Base-by-base conservation (phyloP, 1,139 yeast species). In the Debaryomyces nepalensis region DNA sequence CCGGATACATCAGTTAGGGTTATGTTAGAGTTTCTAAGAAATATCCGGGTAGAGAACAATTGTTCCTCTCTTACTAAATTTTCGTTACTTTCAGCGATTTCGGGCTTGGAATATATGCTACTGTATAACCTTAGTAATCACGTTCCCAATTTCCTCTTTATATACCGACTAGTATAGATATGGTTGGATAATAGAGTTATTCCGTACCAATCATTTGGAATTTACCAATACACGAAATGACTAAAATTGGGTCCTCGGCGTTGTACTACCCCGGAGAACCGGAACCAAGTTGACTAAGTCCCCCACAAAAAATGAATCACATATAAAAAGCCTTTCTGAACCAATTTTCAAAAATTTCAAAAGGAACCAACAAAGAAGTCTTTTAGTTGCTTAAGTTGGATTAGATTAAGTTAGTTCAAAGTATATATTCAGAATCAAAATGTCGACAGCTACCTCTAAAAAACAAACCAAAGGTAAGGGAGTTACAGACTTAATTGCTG, bases 401-500 rank as follows among this genome's bases (percentile, higher is more conserved):
- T 10, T 27, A 12, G 34, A 34, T 15, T 15, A 24, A 24, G 30
- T 33, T 10, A 23, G 31, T 21, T 9, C 11, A 33, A 23, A 23
- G 22, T n/a, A 24, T 12, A 37, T 37, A 30, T 37, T 27, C 29
- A 24, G 19, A 22, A 14, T 10, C 20, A 36, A 33, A 33, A 41
- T 57, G 61, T 48, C 64, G 22, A n/a, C 27, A 22, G 52, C 59
- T 12, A 32, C 42, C 31, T 39, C 48, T 43, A 46, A 42, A 38
- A 47, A 44, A 34, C 59, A 63, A 44, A 59, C 58, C 42, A 64
- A 70, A 42, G 71, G 71, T 39, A 69, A 61, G 46, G 63, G 75
- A 33, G 81, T 85, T 30, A 79, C 87, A 47, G 96, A 90, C 64
- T 78, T 91, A 57, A 75, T 90, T 43, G 95, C 98, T 36, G 99